These are phyloP conservation scores for Globisporangium paddicum DNA, from an alignment of 352 stramenopile genomes.

Conservation along the genomic window DNA sequence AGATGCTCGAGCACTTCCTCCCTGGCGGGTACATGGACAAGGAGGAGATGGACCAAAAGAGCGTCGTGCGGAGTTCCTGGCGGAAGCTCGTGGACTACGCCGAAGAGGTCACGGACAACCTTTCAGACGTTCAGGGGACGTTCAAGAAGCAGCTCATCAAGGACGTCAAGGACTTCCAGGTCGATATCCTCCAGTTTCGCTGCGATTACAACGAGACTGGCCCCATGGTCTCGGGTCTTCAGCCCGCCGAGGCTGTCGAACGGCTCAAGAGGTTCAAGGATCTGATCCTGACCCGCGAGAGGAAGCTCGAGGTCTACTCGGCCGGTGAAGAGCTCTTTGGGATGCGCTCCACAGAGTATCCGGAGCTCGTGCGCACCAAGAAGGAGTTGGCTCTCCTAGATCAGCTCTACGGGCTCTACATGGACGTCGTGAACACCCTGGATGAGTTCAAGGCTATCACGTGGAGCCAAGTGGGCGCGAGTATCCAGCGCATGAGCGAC, in stretches of 20 bases:
- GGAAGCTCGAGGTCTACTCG: constrained; percentile 85
- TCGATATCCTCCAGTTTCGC: constrained; percentile 62
- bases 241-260: constrained; percentile 78
- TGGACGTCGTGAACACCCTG: constrained; percentile 79
- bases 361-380: constrained; percentile 80
- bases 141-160: constrained; percentile 91
- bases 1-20: constrained; percentile 87
- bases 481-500: constrained; percentile 62
- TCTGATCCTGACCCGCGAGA: constrained; percentile 60
- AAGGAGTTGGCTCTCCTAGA: constrained; percentile 86
- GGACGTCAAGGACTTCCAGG: constrained; percentile 83
- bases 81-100: constrained; percentile 85
- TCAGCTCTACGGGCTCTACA: constrained; percentile 86
- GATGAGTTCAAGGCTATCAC: constrained; percentile 58
- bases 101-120: constrained; percentile 84
- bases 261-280: constrained; percentile 86
- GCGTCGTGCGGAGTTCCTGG: constrained; percentile 77
- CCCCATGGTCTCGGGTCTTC: constrained; percentile 70
- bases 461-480: constrained; percentile 57
- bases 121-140: constrained; percentile 76
- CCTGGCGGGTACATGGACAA: constrained; percentile 84
- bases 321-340: constrained; percentile 89
- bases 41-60: constrained; percentile 91
- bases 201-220: constrained; percentile 61
- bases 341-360: constrained; percentile 70